Conservation (phyloP, 176 grass and related monocot genomes). For the Rhipidocladum racemiflorum region DNA sequence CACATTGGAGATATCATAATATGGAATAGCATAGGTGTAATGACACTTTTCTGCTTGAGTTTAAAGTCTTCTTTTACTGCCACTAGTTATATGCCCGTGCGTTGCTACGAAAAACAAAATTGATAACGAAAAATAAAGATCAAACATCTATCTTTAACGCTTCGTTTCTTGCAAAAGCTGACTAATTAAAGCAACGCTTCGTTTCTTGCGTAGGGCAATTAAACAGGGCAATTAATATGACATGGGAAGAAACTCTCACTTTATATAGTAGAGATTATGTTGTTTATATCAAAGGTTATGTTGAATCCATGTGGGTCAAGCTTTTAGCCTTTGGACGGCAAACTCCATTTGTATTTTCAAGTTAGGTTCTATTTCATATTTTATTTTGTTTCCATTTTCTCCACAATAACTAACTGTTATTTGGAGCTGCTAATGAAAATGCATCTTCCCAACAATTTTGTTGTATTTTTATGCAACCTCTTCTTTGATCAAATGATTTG, state of each 20-base stretch:
- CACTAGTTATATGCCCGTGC: too few species aligned
- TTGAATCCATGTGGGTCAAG: not conserved
- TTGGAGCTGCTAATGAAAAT: not conserved
- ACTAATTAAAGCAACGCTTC: too few species aligned
- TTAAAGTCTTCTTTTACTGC: not conserved
- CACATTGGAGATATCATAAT: not conserved
- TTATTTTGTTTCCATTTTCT: not conserved
- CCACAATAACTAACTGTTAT: not conserved
- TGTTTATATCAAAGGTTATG: not conserved
- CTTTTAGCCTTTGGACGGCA: not conserved
- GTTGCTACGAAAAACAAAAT: too few species aligned
- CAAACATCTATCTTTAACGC: too few species aligned
- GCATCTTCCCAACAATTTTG: not conserved
- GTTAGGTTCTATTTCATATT: not conserved
- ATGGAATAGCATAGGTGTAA: not conserved
- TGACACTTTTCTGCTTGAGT: not conserved
- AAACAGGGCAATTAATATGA: too few species aligned
- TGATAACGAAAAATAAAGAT: too few species aligned
- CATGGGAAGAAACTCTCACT: too few species aligned
- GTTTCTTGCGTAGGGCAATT: too few species aligned
- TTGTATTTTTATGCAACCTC: not conserved
- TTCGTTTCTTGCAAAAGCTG: too few species aligned
- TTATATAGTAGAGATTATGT: too few species aligned
- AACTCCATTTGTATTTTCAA: not conserved
- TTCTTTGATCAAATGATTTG: not conserved